phyloP scores from a whole-genome alignment of 1,139 yeast genomes.

The Suhomyces guaymorum region DNA sequence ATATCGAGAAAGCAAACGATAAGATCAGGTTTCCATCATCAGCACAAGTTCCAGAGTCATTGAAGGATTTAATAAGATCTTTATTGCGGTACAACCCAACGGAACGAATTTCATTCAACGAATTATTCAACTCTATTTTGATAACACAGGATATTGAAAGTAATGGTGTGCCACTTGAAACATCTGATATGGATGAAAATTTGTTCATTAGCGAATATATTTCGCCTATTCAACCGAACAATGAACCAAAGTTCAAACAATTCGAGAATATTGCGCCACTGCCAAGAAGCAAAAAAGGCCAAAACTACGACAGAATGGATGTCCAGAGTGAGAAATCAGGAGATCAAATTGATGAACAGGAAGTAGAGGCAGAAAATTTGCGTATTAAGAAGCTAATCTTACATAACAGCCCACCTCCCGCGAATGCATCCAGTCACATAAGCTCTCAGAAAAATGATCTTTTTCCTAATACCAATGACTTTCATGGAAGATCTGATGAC shows the following conservation, averaged over 20 bases:
- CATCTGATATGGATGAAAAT: conserved; percentile 71
- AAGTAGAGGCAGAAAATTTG: too few species aligned
- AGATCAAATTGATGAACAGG: not conserved
- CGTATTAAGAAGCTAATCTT: too few species aligned
- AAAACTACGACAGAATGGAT: not conserved
- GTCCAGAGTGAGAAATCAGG: too few species aligned
- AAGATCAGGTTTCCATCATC: conserved; percentile 70
- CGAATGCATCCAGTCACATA: too few species aligned
- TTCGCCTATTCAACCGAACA: conserved; percentile 37
- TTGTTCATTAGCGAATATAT: conserved; percentile 81
- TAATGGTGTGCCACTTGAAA: conserved; percentile 59
- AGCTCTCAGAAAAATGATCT: too few species aligned
- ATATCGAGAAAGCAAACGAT: conserved; percentile 81
- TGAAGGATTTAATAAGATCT: conserved; percentile 69
- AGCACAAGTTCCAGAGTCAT: conserved; percentile 59
- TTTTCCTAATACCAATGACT: too few species aligned
- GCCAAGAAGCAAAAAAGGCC: too few species aligned
- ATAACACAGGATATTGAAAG: conserved; percentile 49
- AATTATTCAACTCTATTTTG: conserved; percentile 72
- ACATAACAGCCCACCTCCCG: too few species aligned
- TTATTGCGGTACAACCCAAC: conserved; percentile 81
- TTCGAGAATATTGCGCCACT: too few species aligned
- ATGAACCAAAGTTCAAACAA: conserved; percentile 21
- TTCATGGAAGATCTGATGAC: conserved; percentile 37
- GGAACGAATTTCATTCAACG: conserved; percentile 83